phyloP scores from a whole-genome alignment of 495 filamentous ascomycete genomes.

The Aspergillus campestris region DNA sequence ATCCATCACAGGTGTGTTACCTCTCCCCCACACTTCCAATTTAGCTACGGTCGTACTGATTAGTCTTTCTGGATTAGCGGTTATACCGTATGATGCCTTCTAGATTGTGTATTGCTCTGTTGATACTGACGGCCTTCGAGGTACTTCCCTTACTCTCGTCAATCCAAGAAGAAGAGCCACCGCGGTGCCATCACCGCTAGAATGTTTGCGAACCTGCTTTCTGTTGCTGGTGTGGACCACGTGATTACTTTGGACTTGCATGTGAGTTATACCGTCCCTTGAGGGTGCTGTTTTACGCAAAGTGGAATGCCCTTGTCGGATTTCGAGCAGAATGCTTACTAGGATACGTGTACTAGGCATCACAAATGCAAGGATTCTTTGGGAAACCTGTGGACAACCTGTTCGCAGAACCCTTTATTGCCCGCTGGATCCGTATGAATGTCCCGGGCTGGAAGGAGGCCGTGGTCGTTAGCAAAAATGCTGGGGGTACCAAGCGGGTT shows the following conservation, averaged over 20 bases:
- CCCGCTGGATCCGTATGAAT: constrained; percentile 88
- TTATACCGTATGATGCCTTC: constrained; percentile 63
- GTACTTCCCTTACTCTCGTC: constrained; percentile 97
- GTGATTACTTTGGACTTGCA: constrained; percentile 96
- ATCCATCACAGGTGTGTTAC: constrained; percentile 80
- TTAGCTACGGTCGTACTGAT: constrained; percentile 13
- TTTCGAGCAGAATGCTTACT: constrained; percentile 8
- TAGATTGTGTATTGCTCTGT: constrained; percentile 23
- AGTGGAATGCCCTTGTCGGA: background rate
- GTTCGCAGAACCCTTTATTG: constrained; percentile 91
- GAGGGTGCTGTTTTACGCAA: too few relatives aligned
- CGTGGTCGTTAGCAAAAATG: constrained; percentile 96
- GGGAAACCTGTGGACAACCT: constrained; percentile 96
- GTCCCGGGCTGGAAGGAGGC: constrained; percentile 81
- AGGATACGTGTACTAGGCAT: constrained; percentile 41
- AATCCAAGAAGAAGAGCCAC: constrained; percentile 98
- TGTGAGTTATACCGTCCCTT: constrained; percentile 31
- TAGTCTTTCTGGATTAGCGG: constrained; percentile 48
- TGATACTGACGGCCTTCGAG: constrained; percentile 41
- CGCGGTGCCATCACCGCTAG: constrained; percentile 92
- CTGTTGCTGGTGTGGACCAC: constrained; percentile 91
- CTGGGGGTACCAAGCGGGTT: constrained; percentile 91
- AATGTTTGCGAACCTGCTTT: constrained; percentile 91
- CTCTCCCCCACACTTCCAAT: background rate
- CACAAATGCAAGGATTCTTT: constrained; percentile 99